Conservation (phyloP, 1,139 yeast genomes). For the Sugiyamaella paludigena region DNA sequence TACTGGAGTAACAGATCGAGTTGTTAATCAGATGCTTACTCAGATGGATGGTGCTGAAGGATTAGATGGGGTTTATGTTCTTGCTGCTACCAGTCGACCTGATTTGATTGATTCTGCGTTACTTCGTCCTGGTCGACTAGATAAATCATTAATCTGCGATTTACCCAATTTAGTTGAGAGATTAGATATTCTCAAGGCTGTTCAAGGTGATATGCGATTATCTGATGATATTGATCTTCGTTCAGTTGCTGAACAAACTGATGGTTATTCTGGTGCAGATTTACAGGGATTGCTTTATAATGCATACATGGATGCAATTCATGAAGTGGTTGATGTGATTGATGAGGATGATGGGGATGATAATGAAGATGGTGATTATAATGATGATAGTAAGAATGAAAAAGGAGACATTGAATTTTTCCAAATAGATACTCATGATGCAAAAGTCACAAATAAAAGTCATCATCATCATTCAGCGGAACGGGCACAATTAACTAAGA, state of each 20-base stretch:
- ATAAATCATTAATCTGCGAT: slow-evolving; percentile 86
- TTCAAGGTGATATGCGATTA: slow-evolving; percentile 45
- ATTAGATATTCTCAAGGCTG: slow-evolving; percentile 65
- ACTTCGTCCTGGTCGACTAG: slow-evolving; percentile 92
- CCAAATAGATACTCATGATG: slow-evolving; percentile 31
- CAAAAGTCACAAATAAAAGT: not conserved
- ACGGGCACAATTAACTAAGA: slow-evolving; percentile 45
- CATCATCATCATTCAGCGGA: slow-evolving; percentile 37
- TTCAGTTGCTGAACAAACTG: slow-evolving; percentile 57
- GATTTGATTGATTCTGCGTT: slow-evolving; percentile 94
- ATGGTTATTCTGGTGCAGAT: slow-evolving; percentile 93
- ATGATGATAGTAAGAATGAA: slow-evolving; percentile 20
- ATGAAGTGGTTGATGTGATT: slow-evolving; percentile 55
- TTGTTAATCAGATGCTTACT: slow-evolving; percentile 92
- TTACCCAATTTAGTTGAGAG: slow-evolving; percentile 75
- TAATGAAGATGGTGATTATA: slow-evolving; percentile 37
- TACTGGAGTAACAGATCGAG: slow-evolving; percentile 96
- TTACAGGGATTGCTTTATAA: slow-evolving; percentile 89
- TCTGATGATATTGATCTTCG: slow-evolving; percentile 51
- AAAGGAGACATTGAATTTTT: slow-evolving; percentile 38
- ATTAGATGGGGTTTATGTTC: slow-evolving; percentile 89
- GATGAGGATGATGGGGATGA: slow-evolving; percentile 30
- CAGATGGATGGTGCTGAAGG: slow-evolving; percentile 99
- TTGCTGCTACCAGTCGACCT: slow-evolving; percentile 95
- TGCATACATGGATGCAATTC: slow-evolving; percentile 89